These are phyloP conservation scores for Solanum pimpinellifolium DNA, from an alignment of 257 asterid species.

Conservation along the genomic window DNA sequence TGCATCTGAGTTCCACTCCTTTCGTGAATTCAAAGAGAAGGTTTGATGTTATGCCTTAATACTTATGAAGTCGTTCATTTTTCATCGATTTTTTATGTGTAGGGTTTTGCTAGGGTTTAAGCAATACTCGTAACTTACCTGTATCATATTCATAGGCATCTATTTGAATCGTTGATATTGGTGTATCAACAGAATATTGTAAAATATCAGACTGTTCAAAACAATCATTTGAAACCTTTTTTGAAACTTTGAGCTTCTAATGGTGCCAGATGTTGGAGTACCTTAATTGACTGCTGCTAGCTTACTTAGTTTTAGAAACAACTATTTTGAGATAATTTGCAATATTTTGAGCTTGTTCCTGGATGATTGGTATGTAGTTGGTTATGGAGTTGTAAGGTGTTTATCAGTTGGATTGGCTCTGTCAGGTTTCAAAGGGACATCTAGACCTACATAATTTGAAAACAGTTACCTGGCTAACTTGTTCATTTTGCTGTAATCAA, in stretches of 20 bases:
- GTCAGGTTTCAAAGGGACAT: background rate
- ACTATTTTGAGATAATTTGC: background rate
- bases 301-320: background rate
- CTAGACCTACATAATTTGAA: background rate
- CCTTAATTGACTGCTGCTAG: background rate
- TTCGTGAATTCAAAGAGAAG: conserved; percentile 17
- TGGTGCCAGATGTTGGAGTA: background rate
- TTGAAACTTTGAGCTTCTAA: background rate
- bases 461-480: background rate
- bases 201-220: background rate
- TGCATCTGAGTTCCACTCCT: conserved; percentile 18
- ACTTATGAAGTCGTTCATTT: background rate
- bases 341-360: background rate
- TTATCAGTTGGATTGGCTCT: background rate
- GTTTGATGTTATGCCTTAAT: conserved; percentile 9
- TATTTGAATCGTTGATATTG: background rate
- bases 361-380: background rate
- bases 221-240: background rate
- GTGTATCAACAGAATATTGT: background rate
- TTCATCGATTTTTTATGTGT: background rate
- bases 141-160: background rate
- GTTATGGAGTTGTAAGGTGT: background rate
- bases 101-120: conserved; percentile 21
- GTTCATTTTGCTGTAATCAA: background rate
- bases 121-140: background rate